Percentiles rank a stretch among this genome's conserved stretches.
Evolutionary conservation across 306 rosid genomes (phyloP).

Genomic region (Glycyrrhiza uralensis): DNA sequence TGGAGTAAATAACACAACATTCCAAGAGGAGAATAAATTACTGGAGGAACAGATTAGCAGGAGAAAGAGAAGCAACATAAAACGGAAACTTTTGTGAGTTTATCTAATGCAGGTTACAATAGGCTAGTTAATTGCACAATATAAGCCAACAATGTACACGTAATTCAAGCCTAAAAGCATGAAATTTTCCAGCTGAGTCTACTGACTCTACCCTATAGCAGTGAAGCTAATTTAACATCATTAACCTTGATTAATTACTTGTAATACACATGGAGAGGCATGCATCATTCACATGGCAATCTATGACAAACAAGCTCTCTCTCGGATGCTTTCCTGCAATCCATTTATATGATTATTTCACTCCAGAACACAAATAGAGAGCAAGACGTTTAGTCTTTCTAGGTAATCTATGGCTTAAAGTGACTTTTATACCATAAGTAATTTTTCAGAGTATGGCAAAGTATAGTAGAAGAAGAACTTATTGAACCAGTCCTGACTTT

Average conservation of each 20-base stretch:
- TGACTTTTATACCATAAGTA: neutral
- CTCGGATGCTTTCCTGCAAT: neutral
- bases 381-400: neutral
- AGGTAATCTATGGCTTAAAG: neutral
- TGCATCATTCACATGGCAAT: constrained; percentile 8
- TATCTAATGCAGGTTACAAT: neutral
- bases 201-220: neutral
- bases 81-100: neutral
- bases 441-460: neutral
- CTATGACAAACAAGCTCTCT: neutral
- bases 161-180: constrained; percentile 1
- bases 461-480: neutral
- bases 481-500: neutral
- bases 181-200: neutral
- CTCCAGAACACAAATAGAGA: constrained; percentile 5
- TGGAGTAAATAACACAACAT: constrained; percentile 8
- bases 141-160: constrained; percentile 4
- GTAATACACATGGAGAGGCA: neutral
- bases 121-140: neutral
- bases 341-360: constrained; percentile 4
- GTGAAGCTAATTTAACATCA: constrained; percentile 11
- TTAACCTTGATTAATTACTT: constrained; percentile 10
- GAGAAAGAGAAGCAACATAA: constrained; percentile 8
- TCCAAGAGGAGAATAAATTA: constrained; percentile 6
- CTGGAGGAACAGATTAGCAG: neutral